Evolutionary conservation across 345 rosid species (phyloP), one percentile per base, ranked within the genome.

Genomic region (Noccaea bulbosa): DNA sequence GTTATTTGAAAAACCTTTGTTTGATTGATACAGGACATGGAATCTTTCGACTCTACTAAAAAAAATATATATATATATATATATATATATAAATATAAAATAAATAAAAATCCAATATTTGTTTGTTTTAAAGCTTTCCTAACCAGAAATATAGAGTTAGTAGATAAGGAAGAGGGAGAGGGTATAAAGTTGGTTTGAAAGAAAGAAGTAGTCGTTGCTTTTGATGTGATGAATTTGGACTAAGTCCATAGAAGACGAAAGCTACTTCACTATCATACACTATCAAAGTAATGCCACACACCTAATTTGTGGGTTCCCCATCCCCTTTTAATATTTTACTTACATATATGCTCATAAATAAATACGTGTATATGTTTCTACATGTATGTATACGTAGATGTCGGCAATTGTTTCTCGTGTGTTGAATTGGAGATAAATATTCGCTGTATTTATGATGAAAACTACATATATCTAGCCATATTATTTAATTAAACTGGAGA

Each of bases 241-340:
- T 15, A 63, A 76, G 79, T 69, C 79, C 66, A 63, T 63, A 56
- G 66, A 33, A 56, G 54, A 55, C 51, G 69, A 53, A 65, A 33
- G 51, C 49, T 60, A 53, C 33, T 63, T 76, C 65, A 38, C 16
- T 57, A 74, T 63, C 66, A 69, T 63, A 56, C 69, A 34, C 56
- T 30, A 5, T 22, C 6, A 51, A 49, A 66, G 67, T 66, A 20
- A 58, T 58, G 61, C 41, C 50, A 48, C 67, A 63, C 62, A 76
- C 79, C 79, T 55, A 69, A 76, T 76, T 3, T 55, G 79, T 75
- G 79, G 79, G 79, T 69, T 69, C 79, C 67, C 71, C 71, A 62
- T 62, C 43, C n/a, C 5, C 51, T 50, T 33, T 22, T 51, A 27
- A 27, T 2, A 0, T 27, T 27, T 27, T 27, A 27, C 30, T 8